phyloP scores from a whole-genome alignment of 208 protist genomes.

The Trichomonas vaginalis region DNA sequence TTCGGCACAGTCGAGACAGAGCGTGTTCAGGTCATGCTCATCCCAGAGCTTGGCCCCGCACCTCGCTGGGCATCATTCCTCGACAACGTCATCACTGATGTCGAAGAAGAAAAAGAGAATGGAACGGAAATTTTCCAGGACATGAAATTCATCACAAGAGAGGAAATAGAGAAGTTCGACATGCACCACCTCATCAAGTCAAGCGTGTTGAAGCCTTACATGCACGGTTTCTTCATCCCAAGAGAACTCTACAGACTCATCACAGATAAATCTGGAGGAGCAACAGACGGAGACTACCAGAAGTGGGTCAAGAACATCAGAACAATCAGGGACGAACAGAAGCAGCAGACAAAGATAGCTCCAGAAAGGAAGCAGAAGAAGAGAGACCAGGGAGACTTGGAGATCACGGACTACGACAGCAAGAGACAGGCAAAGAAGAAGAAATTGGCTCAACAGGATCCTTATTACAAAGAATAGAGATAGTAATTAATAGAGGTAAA shows the following conservation, averaged over 20 bases:
- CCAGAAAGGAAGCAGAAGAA: not conserved
- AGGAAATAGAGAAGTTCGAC: not conserved
- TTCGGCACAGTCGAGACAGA: not conserved
- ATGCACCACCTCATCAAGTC: not conserved
- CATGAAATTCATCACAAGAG: not conserved
- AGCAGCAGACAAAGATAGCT: not conserved
- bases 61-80: not conserved
- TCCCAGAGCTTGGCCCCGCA: not conserved
- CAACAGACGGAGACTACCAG: too few species aligned
- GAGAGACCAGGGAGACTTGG: not conserved
- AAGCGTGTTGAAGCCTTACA: not conserved
- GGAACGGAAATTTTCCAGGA: not conserved
- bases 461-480: not conserved
- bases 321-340: not conserved
- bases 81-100: not conserved
- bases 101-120: not conserved
- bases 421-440: slow-evolving; percentile 16
- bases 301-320: not conserved
- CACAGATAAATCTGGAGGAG: not conserved
- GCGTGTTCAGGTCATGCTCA: not conserved
- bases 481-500: too few species aligned
- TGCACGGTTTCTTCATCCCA: slow-evolving; percentile 16
- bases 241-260: not conserved
- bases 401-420: not conserved
- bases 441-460: not conserved